Evolutionary conservation across 192 early-diverging fungal genomes (phyloP).

Genomic region (Allomyces arbusculus): DNA sequence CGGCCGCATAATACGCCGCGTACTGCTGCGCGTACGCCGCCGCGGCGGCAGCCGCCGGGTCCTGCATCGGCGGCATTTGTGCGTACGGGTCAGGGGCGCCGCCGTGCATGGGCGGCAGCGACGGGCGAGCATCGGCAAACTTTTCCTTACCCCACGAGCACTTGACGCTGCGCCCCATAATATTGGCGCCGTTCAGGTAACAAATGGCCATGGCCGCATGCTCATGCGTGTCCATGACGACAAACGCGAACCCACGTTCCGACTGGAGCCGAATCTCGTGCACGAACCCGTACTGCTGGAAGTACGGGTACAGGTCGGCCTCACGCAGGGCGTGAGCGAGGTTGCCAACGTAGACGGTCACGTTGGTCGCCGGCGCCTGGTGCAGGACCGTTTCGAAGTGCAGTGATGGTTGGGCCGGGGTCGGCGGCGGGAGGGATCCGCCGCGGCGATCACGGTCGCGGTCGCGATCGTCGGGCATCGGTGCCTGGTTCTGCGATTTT

Average conservation of each 20-base stretch:
- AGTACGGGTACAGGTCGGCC: conserved; percentile 45
- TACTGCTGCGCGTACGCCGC: too few relatives aligned
- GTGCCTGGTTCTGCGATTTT: conserved; percentile 23
- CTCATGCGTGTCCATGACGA: conserved; percentile 41
- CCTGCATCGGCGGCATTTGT: too few relatives aligned
- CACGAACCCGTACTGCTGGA: conserved; percentile 58
- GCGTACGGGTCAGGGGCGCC: too few relatives aligned
- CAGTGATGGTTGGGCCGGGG: too few relatives aligned
- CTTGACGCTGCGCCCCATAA: conserved; percentile 12
- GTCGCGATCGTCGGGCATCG: conserved; percentile 3
- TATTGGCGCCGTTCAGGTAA: conserved; percentile 10
- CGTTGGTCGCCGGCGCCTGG: conserved; percentile 64
- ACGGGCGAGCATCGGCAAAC: background rate
- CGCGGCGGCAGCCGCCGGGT: too few relatives aligned
- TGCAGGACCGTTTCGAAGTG: conserved; percentile 38
- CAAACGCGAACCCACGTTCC: conserved; percentile 82
- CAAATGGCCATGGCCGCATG: conserved; percentile 19
- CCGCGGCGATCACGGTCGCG: conserved; percentile 10
- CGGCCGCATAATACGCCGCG: too few relatives aligned
- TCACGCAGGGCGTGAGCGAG: conserved; percentile 34
- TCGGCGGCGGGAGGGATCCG: background rate
- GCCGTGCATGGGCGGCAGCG: background rate
- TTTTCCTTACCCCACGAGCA: background rate
- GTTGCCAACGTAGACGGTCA: conserved; percentile 79
- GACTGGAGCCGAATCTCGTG: conserved; percentile 62